A percentile compares a stretch with the other conserved stretches of the same genome.
phyloP scores from a whole-genome alignment of 177 flowering plant species.

The Tripterygium wilfordii region DNA sequence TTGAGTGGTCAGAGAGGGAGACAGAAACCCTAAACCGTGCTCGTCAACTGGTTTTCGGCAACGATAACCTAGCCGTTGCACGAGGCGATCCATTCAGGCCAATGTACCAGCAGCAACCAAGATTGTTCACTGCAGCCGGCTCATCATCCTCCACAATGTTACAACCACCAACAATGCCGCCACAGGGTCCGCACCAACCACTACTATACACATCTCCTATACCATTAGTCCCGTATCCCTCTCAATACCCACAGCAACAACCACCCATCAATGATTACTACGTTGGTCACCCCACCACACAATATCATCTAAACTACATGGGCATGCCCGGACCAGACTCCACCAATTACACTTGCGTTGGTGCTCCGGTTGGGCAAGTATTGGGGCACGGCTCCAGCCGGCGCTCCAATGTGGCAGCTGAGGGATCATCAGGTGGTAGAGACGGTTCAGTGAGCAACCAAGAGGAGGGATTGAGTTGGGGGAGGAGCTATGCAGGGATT shows the following conservation, averaged over 20 bases:
- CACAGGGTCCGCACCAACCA: slow-evolving; percentile 17
- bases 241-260: slow-evolving; percentile 32
- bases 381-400: slow-evolving; percentile 8
- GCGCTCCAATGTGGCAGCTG: no score
- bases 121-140: slow-evolving; percentile 48
- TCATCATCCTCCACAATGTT: slow-evolving; percentile 48
- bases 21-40: slow-evolving; percentile 87
- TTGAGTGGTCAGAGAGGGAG: slow-evolving; percentile 73
- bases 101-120: slow-evolving; percentile 45
- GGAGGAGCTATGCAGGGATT: slow-evolving; percentile 25
- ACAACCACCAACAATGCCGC: slow-evolving; percentile 25
- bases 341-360: slow-evolving; percentile 70
- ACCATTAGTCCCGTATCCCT: slow-evolving; percentile 32
- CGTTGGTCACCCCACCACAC: slow-evolving; percentile 33
- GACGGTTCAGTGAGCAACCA: no score
- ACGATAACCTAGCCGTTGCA: slow-evolving; percentile 59
- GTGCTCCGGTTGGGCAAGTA: slow-evolving; percentile 59
- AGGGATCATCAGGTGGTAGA: slow-evolving; percentile 19
- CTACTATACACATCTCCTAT: slow-evolving; percentile 43
- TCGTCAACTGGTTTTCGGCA: slow-evolving; percentile 84
- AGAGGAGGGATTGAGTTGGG: slow-evolving; percentile 35
- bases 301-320: slow-evolving; percentile 7
- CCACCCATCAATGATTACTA: slow-evolving; percentile 40
- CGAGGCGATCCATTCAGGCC: slow-evolving; percentile 59
- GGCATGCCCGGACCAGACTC: slow-evolving; percentile 8